These are phyloP conservation scores for Hyphopichia burtonii DNA, from an alignment of 1,139 yeast genomes.

Conservation along the genomic window DNA sequence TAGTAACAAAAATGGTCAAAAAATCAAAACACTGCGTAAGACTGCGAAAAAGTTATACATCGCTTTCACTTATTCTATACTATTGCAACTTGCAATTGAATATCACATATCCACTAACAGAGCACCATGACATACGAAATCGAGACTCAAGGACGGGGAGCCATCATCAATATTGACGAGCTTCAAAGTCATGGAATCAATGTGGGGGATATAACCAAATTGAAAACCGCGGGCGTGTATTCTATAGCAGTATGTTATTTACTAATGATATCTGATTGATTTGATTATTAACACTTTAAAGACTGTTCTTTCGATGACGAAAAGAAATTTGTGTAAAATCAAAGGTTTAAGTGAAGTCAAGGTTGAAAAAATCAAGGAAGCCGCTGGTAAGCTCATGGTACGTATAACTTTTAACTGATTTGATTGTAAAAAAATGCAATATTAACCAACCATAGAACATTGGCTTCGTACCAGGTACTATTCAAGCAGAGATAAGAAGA, in stretches of 20 bases:
- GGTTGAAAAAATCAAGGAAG: conserved; percentile 63
- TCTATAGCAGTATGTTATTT: conserved; percentile 18
- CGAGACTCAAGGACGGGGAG: conserved; percentile 8
- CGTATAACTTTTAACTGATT: conserved; percentile 5
- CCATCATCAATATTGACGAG: conserved; percentile 47
- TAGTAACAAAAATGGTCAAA: too few species aligned
- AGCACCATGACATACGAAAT: conserved; percentile 8
- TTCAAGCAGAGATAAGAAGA: conserved; percentile 49
- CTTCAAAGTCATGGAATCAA: conserved; percentile 29
- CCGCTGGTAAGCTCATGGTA: conserved; percentile 47
- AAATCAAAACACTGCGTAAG: too few species aligned
- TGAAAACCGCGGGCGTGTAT: conserved; percentile 52
- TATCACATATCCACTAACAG: too few species aligned
- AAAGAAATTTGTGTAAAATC: conserved; percentile 51
- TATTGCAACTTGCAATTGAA: too few species aligned
- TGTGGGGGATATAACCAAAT: conserved; percentile 55
- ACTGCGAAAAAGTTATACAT: not conserved
- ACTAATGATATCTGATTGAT: too few species aligned
- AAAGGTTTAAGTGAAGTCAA: conserved; percentile 58
- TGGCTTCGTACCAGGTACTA: conserved; percentile 55
- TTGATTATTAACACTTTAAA: conserved; percentile 9
- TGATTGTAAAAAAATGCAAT: not conserved
- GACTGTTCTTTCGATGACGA: conserved; percentile 54
- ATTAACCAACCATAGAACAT: conserved; percentile 18
- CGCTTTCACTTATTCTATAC: too few species aligned